Base-by-base conservation (phyloP, 805 yeast genomes). In the Komagataella pastoris region DNA sequence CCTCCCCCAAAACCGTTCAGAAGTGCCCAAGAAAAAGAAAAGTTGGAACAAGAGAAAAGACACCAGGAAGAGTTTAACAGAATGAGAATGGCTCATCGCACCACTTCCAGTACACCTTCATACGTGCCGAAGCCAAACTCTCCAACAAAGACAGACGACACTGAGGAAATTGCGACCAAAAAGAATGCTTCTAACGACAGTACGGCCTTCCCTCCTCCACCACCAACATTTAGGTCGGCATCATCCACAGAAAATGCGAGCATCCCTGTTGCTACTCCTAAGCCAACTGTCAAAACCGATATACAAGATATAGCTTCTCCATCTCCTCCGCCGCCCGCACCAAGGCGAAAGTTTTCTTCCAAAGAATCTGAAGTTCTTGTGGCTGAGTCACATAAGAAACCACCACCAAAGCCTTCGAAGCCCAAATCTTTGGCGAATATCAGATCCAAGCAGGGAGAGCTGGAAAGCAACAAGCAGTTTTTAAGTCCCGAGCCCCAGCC, bases 1-100 rank as follows among this genome's bases (percentile, higher is more conserved):
- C 78, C 79, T 6, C 77, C 77, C 2, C 79, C 79, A 3, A 65
- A 61, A 51, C 69, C 71, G 3, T 58, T 30, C 40, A 30, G 40
- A 14, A 30, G 40, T 30, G 14, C 5, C 14, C 40, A 30, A 30
- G 40, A 30, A 4, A 30, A 8, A 30, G 40, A 30, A 14, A 30
- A 30, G 40, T 14, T 30, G 1, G 40, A 30, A 30, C 40, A 30
- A 30, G 40, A 30, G 8, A 30, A 10, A 10, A 10, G 40, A 10
- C 40, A 30, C 14, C 40, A 30, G 10, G 40, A 30, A 12, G 40
- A 30, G 40, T 30, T 30, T 12, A 30, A 30, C 14, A 30, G 14
- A 30, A 30, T 30, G 40, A 30, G 40, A 30, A 30, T 8, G 14
- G 40, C 40, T 30, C 40, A 30, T 30, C 40, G 40, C 40, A 30